phyloP scores from a whole-genome alignment of 2,329 filamentous ascomycete species.

The Exophiala viscosa region DNA sequence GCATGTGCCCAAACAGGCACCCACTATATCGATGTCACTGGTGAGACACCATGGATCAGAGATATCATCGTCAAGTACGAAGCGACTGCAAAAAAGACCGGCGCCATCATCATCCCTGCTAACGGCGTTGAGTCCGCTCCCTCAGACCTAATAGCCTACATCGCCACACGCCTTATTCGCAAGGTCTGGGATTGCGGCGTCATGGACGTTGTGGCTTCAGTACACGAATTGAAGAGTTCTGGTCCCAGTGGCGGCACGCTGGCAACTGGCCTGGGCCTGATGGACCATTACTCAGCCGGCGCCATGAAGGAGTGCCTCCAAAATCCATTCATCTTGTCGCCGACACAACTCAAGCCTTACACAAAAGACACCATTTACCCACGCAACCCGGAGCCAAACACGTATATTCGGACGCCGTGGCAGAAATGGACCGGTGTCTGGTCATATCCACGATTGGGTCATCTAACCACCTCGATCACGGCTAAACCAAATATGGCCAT shows the following conservation, averaged over 20 bases:
- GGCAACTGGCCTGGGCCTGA: slow-evolving; percentile 59
- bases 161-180: slow-evolving; percentile 52
- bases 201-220: slow-evolving; percentile 49
- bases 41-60: slow-evolving; percentile 62
- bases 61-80: slow-evolving; percentile 62
- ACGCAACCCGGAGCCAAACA: slow-evolving; percentile 41
- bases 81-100: slow-evolving; percentile 55
- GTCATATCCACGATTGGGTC: slow-evolving; percentile 55
- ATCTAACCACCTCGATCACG: slow-evolving; percentile 53
- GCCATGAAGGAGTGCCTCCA: slow-evolving; percentile 15
- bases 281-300: slow-evolving; percentile 34
- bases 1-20: slow-evolving; percentile 63
- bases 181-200: slow-evolving; percentile 50
- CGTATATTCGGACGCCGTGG: slow-evolving; percentile 34
- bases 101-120: slow-evolving; percentile 60
- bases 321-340: slow-evolving; percentile 25
- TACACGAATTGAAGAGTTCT: slow-evolving; percentile 53
- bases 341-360: slow-evolving; percentile 40
- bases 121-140: slow-evolving; percentile 61
- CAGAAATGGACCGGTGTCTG: slow-evolving; percentile 51
- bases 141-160: slow-evolving; percentile 53
- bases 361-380: slow-evolving; percentile 49
- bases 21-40: slow-evolving; percentile 65
- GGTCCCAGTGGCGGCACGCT: slow-evolving; percentile 60
- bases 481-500: slow-evolving; percentile 54